Conservation (phyloP, 1,284 basidiomycete species). For the Trichosporon coremiiforme region DNA sequence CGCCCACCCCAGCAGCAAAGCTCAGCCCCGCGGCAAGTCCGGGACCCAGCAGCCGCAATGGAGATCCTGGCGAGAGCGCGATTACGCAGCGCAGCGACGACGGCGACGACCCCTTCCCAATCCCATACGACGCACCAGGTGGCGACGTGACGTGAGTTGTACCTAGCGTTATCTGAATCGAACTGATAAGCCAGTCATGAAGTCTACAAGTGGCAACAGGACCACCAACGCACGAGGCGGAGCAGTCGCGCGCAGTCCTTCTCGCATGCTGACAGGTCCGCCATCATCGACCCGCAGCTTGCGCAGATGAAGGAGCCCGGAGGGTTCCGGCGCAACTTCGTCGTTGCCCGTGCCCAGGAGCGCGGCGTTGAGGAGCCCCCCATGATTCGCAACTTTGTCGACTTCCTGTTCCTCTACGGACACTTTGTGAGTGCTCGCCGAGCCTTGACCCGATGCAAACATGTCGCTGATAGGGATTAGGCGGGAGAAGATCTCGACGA, state of each 20-base stretch:
- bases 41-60: slow-evolving; percentile 23
- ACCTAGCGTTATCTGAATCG: slow-evolving; percentile 13
- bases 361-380: slow-evolving; percentile 66
- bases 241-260: slow-evolving; percentile 67
- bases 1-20: slow-evolving; percentile 16
- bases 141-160: slow-evolving; percentile 83
- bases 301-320: slow-evolving; percentile 91
- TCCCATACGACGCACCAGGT: slow-evolving; percentile 79
- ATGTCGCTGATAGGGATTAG: slow-evolving; percentile 56
- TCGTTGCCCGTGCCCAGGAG: slow-evolving; percentile 69
- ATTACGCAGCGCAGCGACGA: slow-evolving; percentile 22
- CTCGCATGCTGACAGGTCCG: slow-evolving; percentile 63
- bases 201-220: slow-evolving; percentile 90
- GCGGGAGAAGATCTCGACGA: slow-evolving; percentile 94
- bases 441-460: slow-evolving; percentile 24
- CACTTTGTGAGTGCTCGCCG: slow-evolving; percentile 72
- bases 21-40: slow-evolving; percentile 22
- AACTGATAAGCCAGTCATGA: slow-evolving; percentile 66
- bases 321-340: slow-evolving; percentile 86
- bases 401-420: slow-evolving; percentile 88
- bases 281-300: slow-evolving; percentile 66
- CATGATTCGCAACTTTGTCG: slow-evolving; percentile 81
- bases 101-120: slow-evolving; percentile 71
- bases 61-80: slow-evolving; percentile 28
- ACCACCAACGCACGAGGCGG: slow-evolving; percentile 63